These are phyloP conservation scores for Endocalyx cinctus DNA, from an alignment of 2,329 filamentous ascomycete genomes.

Conservation along the genomic window DNA sequence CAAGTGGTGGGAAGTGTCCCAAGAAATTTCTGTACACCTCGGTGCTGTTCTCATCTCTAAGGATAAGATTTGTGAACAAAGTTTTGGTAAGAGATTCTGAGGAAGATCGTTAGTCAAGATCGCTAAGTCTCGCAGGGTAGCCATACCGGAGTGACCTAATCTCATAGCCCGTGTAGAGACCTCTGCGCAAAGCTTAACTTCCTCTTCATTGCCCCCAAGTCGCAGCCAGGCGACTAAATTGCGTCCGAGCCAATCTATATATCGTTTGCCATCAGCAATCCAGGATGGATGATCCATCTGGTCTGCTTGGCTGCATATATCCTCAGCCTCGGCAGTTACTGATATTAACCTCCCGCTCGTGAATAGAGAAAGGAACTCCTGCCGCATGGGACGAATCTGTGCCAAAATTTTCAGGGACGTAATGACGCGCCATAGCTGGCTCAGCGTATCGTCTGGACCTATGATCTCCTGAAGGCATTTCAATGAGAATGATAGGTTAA, in stretches of 20 bases:
- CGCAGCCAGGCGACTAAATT: conserved; percentile 51
- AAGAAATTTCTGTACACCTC: conserved; percentile 28
- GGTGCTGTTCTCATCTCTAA: conserved; percentile 15
- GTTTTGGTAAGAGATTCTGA: conserved; percentile 39
- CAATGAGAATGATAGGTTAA: conserved; percentile 41
- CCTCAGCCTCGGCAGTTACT: conserved; percentile 51
- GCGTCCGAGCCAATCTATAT: conserved; percentile 65
- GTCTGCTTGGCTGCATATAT: conserved; percentile 35
- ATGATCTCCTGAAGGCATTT: conserved; percentile 41
- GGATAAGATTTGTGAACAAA: conserved; percentile 18
- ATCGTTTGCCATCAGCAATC: conserved; percentile 61
- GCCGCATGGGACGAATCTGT: conserved; percentile 31
- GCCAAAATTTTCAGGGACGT: conserved; percentile 8
- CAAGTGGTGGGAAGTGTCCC: conserved; percentile 31
- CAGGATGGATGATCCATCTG: conserved; percentile 40
- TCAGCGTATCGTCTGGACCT: conserved; percentile 24
- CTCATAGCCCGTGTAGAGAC: conserved; percentile 58
- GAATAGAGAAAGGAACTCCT: conserved; percentile 42
- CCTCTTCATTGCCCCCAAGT: conserved; percentile 27
- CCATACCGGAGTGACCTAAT: conserved; percentile 67
- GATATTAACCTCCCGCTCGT: conserved; percentile 47
- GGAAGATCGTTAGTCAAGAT: conserved; percentile 2
- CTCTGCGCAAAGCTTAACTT: conserved; percentile 38
- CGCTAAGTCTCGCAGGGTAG: not conserved
- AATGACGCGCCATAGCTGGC: conserved; percentile 19